Evolutionary conservation across 2,329 filamentous ascomycete species (phyloP), one percentile per base, ranked within the genome.

Genomic region (Trichoderma endophyticum): DNA sequence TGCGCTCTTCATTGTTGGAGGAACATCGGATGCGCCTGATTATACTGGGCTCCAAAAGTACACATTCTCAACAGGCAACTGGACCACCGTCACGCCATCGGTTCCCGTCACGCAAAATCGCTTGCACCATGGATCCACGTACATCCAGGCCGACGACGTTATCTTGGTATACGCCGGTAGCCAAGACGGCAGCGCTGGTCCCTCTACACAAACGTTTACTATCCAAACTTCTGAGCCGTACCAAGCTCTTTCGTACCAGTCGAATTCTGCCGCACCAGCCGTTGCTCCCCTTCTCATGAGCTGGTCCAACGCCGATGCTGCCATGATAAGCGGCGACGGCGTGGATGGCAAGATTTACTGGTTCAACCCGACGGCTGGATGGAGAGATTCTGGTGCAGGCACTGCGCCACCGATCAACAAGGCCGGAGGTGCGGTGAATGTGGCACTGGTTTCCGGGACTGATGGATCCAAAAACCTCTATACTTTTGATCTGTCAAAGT

Each of bases 121-220:
- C 72, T 84, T 89, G 72, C 88, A 91, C 76, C 95, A 98, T 80
- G 91, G 89, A 75, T 92, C 92, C 14, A 87, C 89, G 21, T 98
- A 94, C 79, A 84, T 98, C 69, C 87, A 90, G 73, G 86, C 87
- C 26, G 88, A 89, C 18, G 87, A 93, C 70, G 87, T 89, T 4
- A 92, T 98, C 70, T 82, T 98, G 28, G 86, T 97, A 30, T 98
- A 95, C 79, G 93, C 91, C 36, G 95, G 95, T 60, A 89, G 87
- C 18, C 89, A 91, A 76, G 88, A 90, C 75, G 89, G 88, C 30
- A 83, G 82, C 39, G 80, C 83, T 9, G 81, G 83, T 7, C 83
- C 88, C 1, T 94, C 93, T 1, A 89, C 91, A 2, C 87, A 93
- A 75, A 95, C 93, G 0, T 97, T 95, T 77, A 86, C 91, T 21